Base-by-base conservation (phyloP, 805 yeast genomes). In the Komagataella mondaviorum region DNA sequence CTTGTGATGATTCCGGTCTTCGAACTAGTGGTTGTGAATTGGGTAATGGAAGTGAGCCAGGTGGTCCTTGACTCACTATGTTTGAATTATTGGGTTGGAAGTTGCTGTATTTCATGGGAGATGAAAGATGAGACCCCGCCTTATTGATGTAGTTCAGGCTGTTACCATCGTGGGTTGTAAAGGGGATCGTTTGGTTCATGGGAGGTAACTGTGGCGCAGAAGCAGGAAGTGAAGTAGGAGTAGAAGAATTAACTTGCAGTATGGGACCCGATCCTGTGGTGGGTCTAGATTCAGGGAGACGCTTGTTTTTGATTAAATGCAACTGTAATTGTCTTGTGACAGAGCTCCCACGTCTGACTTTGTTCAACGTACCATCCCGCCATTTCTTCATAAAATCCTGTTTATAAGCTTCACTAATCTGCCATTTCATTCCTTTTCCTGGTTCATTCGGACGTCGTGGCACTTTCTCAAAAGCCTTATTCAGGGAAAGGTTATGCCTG, bases 361-460 rank as follows among this genome's bases (percentile, higher is more conserved):
- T 86, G 58, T 81, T 78, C 49, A 85, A 67, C 45, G 84, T 77
- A 14, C 96, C 96, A 54, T 77, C 81, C 53, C 78, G 79, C 69
- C 90, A 81, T 69, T 89, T 87, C 57, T 76, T 78, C 63, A 90
- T 67, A 60, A 90, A 90, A 56, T 93, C 99, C 47, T 81, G 82
- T 60, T 85, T 83, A 64, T 85, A 91, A 48, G 81, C 71, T 45
- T 88, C 93, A 55, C 89, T 81, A 53, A 93, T 90, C 69, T 89
- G 95, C 99, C 99, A 93, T 68, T 93, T 93, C 95, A 93, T 91
- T 56, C 99, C 98, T 66, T 93, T 93, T 16, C 99, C 99, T 0
- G 98, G 97, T 69, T 93, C 98, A 65, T 88, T 85, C 30, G 96
- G 90, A 63, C 86, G 79, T 61, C 99, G 77, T 45, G 98, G 96